A percentile compares a stretch with the other conserved stretches of the same genome.
phyloP scores from a whole-genome alignment of 305 asterid genomes.

The Fraxinus paxiana region DNA sequence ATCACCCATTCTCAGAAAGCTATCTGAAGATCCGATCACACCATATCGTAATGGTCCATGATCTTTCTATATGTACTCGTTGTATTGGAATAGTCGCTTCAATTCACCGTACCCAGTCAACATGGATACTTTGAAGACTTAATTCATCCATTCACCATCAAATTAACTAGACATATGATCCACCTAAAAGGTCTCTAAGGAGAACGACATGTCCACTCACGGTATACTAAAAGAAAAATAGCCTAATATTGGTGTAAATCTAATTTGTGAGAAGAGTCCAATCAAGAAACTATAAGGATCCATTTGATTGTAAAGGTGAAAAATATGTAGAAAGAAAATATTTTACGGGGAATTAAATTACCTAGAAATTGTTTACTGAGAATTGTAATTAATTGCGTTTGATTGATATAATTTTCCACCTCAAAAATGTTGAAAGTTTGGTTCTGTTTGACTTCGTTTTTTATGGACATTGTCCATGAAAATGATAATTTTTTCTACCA shows the following conservation, averaged over 20 bases:
- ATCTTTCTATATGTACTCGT: background rate
- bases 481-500: no score
- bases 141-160: background rate
- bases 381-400: no score
- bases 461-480: no score
- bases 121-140: background rate
- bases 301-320: no score
- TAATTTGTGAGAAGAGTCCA: background rate
- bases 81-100: background rate
- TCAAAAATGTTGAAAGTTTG: no score
- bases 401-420: no score
- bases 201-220: background rate
- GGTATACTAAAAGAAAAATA: background rate
- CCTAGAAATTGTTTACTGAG: no score
- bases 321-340: no score
- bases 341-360: no score
- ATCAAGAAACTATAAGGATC: background rate
- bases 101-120: background rate
- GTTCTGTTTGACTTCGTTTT: no score
- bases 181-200: background rate
- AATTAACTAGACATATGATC: background rate
- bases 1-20: no score
- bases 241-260: background rate
- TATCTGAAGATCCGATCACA: background rate
- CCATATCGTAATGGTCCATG: background rate